These are phyloP conservation scores for Orychophragmus violaceus DNA, from an alignment of 345 rosid genomes.

Conservation along the genomic window DNA sequence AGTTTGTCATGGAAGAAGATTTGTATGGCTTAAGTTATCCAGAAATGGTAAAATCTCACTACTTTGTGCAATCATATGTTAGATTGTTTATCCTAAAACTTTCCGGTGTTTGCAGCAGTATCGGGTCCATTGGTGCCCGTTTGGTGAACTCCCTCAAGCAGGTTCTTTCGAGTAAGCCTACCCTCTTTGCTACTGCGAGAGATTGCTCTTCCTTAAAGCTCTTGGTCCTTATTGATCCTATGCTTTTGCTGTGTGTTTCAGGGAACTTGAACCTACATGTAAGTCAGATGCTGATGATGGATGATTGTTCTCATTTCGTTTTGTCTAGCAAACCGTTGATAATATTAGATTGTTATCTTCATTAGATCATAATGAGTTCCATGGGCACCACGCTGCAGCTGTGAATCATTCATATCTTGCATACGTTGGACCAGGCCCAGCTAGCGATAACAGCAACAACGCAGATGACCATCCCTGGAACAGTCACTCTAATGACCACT, in stretches of 20 bases:
- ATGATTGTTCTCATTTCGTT: slow-evolving; percentile 7
- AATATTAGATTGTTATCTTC: not conserved
- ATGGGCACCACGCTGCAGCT: slow-evolving; percentile 43
- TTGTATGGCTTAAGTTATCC: slow-evolving; percentile 44
- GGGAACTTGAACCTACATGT: slow-evolving; percentile 66
- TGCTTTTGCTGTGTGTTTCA: slow-evolving; percentile 30
- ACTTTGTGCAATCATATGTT: too few species aligned
- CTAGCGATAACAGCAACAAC: slow-evolving; percentile 38
- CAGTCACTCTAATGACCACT: slow-evolving; percentile 38
- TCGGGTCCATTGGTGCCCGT: slow-evolving; percentile 66
- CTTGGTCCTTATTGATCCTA: slow-evolving; percentile 22
- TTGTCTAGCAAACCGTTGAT: slow-evolving; percentile 9
- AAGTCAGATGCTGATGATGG: slow-evolving; percentile 31
- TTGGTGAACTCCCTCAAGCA: slow-evolving; percentile 43
- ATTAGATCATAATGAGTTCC: slow-evolving; percentile 48
- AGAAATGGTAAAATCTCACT: slow-evolving; percentile 45
- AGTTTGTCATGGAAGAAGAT: slow-evolving; percentile 56
- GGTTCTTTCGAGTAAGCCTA: slow-evolving; percentile 55
- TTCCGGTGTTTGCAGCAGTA: too few species aligned
- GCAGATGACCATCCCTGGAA: slow-evolving; percentile 49
- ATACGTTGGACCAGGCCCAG: slow-evolving; percentile 44
- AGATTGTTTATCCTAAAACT: not conserved
- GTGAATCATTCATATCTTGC: slow-evolving; percentile 54
- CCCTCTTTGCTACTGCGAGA: not conserved
- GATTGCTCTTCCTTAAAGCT: too few species aligned